Conservation (phyloP, 2,329 filamentous ascomycete species). For the Parafenestella ontariensis region DNA sequence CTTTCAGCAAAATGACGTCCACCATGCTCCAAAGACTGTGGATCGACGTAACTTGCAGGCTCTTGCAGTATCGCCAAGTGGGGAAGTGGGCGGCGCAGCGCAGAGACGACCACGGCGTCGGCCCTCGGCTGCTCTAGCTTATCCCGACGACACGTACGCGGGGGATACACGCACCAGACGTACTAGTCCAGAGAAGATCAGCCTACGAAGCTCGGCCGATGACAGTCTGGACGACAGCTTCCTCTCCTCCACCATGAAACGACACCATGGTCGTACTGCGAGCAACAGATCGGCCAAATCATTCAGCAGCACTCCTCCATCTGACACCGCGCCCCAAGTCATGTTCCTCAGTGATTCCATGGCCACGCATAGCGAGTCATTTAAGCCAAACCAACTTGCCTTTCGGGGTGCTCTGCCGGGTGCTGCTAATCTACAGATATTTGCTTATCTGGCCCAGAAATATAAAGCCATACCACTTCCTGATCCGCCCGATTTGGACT, state of each 20-base stretch:
- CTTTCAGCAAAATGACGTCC: constrained; percentile 69
- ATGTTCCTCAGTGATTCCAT: constrained; percentile 61
- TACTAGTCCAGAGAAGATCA: constrained; percentile 56
- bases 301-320: constrained; percentile 61
- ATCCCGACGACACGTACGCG: constrained; percentile 46
- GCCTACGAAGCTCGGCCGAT: constrained; percentile 61
- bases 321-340: constrained; percentile 55
- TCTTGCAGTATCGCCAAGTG: constrained; percentile 64
- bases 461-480: constrained; percentile 51
- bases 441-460: constrained; percentile 54
- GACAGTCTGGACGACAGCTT: constrained; percentile 65
- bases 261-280: constrained; percentile 55
- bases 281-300: constrained; percentile 60
- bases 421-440: constrained; percentile 43
- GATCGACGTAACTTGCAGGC: constrained; percentile 64
- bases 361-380: constrained; percentile 49
- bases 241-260: constrained; percentile 57
- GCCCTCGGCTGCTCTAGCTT: constrained; percentile 50
- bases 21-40: constrained; percentile 65
- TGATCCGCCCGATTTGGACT: constrained; percentile 48
- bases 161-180: constrained; percentile 53
- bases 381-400: constrained; percentile 55
- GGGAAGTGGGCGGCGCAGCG: constrained; percentile 62
- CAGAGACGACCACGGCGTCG: constrained; percentile 59
- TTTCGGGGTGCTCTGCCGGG: constrained; percentile 59